Percentiles rank a stretch among this genome's conserved stretches.
Conservation (phyloP, 2,329 filamentous ascomycete genomes). For the Fusarium metavorans region DNA sequence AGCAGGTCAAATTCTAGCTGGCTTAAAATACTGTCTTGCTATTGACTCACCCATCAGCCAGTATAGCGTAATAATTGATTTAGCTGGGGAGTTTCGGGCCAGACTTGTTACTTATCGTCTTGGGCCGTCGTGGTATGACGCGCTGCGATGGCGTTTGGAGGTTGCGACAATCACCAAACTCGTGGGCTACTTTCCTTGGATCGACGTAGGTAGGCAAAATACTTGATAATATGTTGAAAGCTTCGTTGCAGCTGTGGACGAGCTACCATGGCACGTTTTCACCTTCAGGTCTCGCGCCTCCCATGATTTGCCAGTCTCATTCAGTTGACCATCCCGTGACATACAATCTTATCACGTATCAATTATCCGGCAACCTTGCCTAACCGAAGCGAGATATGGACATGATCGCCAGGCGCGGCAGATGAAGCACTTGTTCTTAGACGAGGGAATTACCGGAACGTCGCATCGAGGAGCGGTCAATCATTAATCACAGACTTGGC, state of each 20-base stretch:
- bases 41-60: neutral
- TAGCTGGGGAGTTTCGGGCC: slow-evolving; percentile 43
- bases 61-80: neutral
- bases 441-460: neutral
- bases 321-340: too few relatives aligned
- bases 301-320: too few relatives aligned
- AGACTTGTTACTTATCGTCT: slow-evolving; percentile 46
- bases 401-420: neutral
- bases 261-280: too few relatives aligned
- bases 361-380: neutral
- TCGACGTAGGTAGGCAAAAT: too few relatives aligned
- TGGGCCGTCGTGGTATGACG: slow-evolving; percentile 46
- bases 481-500: neutral
- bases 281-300: too few relatives aligned
- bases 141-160: slow-evolving; percentile 47
- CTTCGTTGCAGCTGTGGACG: too few relatives aligned
- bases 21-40: neutral
- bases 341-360: neutral
- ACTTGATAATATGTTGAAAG: too few relatives aligned
- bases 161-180: neutral
- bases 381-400: neutral
- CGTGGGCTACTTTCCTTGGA: too few relatives aligned
- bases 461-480: neutral
- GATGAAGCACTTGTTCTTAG: neutral
- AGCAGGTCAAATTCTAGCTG: neutral